Percentiles rank a stretch among this genome's conserved stretches.
phyloP scores from a whole-genome alignment of 805 yeast genomes.

The Maudiozyma pseudohumilis region DNA sequence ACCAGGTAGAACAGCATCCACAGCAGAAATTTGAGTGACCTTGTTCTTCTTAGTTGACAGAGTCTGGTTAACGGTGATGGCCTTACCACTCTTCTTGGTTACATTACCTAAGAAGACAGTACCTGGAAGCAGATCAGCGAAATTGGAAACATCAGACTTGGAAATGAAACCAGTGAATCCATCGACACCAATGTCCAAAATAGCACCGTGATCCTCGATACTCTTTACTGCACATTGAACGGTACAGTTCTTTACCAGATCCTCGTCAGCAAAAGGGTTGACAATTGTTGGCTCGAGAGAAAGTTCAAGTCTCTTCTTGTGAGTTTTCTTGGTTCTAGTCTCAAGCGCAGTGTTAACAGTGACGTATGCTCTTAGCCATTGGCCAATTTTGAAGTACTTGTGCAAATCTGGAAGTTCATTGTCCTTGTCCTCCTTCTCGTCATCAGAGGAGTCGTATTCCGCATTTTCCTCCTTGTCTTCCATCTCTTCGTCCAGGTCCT shows the following conservation, averaged over 20 bases:
- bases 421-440: constrained; percentile 15
- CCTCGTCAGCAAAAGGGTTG: constrained; percentile 58
- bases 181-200: constrained; percentile 57
- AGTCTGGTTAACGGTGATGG: constrained; percentile 44
- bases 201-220: constrained; percentile 86
- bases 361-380: constrained; percentile 80
- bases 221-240: constrained; percentile 72
- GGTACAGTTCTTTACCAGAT: constrained; percentile 47
- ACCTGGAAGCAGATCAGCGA: constrained; percentile 43
- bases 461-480: constrained; percentile 33
- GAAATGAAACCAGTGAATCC: constrained; percentile 64
- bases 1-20: constrained; percentile 84
- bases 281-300: constrained; percentile 66
- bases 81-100: constrained; percentile 35
- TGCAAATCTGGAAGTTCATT: constrained; percentile 48
- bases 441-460: constrained; percentile 24
- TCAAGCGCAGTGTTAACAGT: constrained; percentile 41
- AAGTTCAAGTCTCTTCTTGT: constrained; percentile 56
- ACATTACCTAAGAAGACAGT: constrained; percentile 58
- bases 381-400: constrained; percentile 56
- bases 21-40: constrained; percentile 49
- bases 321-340: constrained; percentile 29
- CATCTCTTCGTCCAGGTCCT: constrained; percentile 41
- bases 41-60: constrained; percentile 38
- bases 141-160: constrained; percentile 47